These are phyloP conservation scores for Nitzschia sp. DNA, from an alignment of 108 stramenopile genomes.

Conservation along the genomic window DNA sequence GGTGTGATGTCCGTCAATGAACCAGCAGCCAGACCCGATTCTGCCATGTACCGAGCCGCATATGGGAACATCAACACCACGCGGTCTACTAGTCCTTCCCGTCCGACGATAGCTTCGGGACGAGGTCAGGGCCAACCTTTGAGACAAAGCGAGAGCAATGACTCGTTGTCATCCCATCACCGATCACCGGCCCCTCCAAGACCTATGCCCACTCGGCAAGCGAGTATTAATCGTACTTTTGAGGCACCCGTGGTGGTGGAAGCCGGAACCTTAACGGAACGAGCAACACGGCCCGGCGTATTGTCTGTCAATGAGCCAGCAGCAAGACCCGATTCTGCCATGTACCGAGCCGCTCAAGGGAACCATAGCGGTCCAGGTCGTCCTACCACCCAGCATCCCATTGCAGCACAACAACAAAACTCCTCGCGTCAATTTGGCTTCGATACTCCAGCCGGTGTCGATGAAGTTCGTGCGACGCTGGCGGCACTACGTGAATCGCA, in stretches of 20 bases:
- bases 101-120: neutral
- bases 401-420: neutral
- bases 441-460: neutral
- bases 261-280: neutral
- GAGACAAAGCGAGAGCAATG: neutral
- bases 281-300: neutral
- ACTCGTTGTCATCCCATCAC: neutral
- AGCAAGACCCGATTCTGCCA: neutral
- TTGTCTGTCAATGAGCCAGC: conserved; percentile 2
- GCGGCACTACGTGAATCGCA: neutral
- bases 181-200: neutral
- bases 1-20: conserved; percentile 8
- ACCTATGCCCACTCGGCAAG: neutral
- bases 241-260: neutral
- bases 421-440: neutral
- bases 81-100: neutral
- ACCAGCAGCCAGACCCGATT: neutral
- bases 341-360: neutral
- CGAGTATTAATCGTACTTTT: neutral
- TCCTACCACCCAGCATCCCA: neutral
- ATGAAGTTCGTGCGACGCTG: neutral
- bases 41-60: neutral
- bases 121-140: neutral
- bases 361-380: neutral
- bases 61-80: neutral